phyloP scores from a whole-genome alignment of 345 rosid species.

The Toxicodendron radicans region DNA sequence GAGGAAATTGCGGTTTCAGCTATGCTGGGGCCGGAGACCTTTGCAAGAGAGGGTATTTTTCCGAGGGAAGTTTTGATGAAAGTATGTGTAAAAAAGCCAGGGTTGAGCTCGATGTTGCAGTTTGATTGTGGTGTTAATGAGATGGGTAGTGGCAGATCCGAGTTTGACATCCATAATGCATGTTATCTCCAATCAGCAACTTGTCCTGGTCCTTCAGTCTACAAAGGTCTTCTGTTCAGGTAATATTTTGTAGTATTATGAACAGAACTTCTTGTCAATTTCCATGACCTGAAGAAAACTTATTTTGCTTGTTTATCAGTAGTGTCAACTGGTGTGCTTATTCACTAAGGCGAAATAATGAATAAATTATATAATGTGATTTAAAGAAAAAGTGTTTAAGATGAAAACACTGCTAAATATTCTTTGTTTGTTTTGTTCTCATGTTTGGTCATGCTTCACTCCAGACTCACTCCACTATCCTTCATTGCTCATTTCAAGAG shows the following conservation, averaged over 20 bases:
- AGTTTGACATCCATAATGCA: conserved; percentile 44
- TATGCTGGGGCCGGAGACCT: conserved; percentile 37
- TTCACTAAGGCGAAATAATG: background rate
- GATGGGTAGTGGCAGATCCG: conserved; percentile 22
- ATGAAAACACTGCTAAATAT: background rate
- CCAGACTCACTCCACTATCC: background rate
- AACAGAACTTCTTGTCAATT: background rate
- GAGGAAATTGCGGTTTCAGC: conserved; percentile 87
- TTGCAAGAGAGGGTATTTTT: conserved; percentile 25
- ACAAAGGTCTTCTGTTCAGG: conserved; percentile 58
- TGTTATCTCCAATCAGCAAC: conserved; percentile 39
- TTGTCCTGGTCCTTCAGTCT: conserved; percentile 34
- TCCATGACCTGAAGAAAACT: background rate
- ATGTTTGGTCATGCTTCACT: background rate
- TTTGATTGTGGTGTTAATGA: conserved; percentile 58
- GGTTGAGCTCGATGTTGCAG: conserved; percentile 61
- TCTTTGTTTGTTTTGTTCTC: background rate
- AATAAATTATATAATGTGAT: background rate
- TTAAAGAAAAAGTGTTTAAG: background rate
- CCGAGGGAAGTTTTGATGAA: conserved; percentile 63
- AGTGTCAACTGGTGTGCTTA: background rate
- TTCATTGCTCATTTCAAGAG: background rate
- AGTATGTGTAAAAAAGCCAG: conserved; percentile 67
- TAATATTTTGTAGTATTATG: conserved; percentile 17
- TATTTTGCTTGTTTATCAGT: background rate